phyloP scores from a whole-genome alignment of 805 yeast species.

The Pachysolen tannophilus region DNA sequence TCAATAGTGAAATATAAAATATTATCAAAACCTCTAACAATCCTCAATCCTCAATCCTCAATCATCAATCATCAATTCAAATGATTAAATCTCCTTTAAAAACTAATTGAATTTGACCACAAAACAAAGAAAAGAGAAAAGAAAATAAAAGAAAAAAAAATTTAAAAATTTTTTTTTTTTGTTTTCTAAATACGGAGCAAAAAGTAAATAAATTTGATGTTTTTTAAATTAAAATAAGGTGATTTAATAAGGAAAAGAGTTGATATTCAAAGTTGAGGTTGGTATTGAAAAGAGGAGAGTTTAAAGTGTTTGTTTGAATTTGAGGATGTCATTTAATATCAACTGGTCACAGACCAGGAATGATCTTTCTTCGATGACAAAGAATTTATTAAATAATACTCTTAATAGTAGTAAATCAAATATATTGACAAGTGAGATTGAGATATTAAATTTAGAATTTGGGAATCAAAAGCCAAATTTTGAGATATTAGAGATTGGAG shows the following conservation, averaged over 20 bases:
- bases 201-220: too few species aligned
- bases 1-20: neutral
- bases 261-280: neutral
- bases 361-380: slow-evolving; percentile 52
- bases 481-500: slow-evolving; percentile 79
- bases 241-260: neutral
- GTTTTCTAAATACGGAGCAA: neutral
- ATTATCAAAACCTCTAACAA: neutral
- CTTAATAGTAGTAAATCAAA: slow-evolving; percentile 69
- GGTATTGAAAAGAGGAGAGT: neutral
- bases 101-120: too few species aligned
- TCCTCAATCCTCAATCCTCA: too few species aligned
- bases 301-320: too few species aligned
- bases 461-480: slow-evolving; percentile 69
- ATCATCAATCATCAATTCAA: too few species aligned
- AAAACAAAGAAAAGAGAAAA: too few species aligned
- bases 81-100: too few species aligned
- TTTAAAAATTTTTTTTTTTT: neutral
- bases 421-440: slow-evolving; percentile 60
- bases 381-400: slow-evolving; percentile 60
- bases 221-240: neutral
- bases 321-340: slow-evolving; percentile 79
- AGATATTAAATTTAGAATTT: slow-evolving; percentile 61
- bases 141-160: too few species aligned
- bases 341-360: slow-evolving; percentile 74